A percentile compares a stretch with the other conserved stretches of the same genome.
These are phyloP conservation scores for Populus simonii DNA, from an alignment of 345 rosid genomes.

Conservation along the genomic window DNA sequence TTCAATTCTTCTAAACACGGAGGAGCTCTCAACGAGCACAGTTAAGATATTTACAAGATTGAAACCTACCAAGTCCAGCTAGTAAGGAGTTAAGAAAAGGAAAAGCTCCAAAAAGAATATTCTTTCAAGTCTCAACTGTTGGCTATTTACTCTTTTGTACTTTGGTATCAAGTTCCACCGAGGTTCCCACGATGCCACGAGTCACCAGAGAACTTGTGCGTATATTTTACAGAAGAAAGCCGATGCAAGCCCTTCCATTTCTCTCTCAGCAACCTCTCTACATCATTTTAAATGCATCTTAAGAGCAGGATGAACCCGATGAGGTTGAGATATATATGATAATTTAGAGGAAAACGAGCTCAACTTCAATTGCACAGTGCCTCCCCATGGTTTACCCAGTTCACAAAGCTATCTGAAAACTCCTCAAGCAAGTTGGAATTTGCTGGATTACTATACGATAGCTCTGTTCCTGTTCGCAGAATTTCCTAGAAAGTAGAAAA, in stretches of 20 bases:
- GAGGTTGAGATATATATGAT: background rate
- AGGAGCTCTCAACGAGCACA: constrained; percentile 28
- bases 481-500: constrained; percentile 46
- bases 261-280: constrained; percentile 3
- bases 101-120: constrained; percentile 45
- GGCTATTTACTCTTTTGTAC: constrained; percentile 47
- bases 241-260: constrained; percentile 1
- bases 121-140: constrained; percentile 9
- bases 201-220: background rate
- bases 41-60: constrained; percentile 43
- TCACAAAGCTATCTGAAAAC: constrained; percentile 66
- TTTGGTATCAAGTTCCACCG: constrained; percentile 23
- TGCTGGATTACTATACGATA: constrained; percentile 27
- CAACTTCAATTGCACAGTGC: constrained; percentile 61
- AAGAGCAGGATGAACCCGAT: background rate
- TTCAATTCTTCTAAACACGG: constrained; percentile 31
- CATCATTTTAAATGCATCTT: constrained; percentile 7
- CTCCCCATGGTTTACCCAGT: constrained; percentile 79
- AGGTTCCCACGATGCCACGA: constrained; percentile 7
- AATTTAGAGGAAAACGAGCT: background rate
- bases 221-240: constrained; percentile 9
- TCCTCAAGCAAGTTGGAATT: constrained; percentile 45
- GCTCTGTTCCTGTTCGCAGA: constrained; percentile 47
- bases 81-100: background rate
- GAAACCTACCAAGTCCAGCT: constrained; percentile 15